Evolutionary conservation across 208 protist genomes (phyloP).

Genomic region (Crithidia sp.): DNA sequence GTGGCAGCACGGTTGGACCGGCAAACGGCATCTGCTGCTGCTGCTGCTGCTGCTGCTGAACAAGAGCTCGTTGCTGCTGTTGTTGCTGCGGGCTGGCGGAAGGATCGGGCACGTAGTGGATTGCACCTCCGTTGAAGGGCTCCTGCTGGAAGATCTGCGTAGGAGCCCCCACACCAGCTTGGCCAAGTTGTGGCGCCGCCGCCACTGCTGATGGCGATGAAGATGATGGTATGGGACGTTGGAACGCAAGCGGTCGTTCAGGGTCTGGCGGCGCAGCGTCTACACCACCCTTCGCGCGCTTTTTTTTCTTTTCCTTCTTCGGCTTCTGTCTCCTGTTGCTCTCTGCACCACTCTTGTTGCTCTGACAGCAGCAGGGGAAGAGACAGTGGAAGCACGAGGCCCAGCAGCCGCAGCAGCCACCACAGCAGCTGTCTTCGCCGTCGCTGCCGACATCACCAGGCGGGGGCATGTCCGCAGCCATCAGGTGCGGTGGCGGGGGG

Average conservation of each 20-base stretch:
- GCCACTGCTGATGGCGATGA: too few species aligned
- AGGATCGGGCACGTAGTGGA: slow-evolving; percentile 4
- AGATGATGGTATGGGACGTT: not conserved
- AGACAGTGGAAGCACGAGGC: slow-evolving; percentile 29
- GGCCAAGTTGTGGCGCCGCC: too few species aligned
- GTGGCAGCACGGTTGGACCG: not conserved
- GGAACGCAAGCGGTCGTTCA: slow-evolving; percentile 19
- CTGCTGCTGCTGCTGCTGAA: slow-evolving; percentile 6
- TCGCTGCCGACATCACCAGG: slow-evolving; percentile 31
- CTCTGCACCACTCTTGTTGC: too few species aligned
- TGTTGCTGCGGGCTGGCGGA: slow-evolving; percentile 3
- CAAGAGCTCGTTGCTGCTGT: not conserved
- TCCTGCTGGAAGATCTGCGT: slow-evolving; percentile 15
- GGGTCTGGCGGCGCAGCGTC: not conserved
- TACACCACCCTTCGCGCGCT: not conserved
- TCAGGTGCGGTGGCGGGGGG: slow-evolving; percentile 57
- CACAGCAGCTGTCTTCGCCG: slow-evolving; percentile 33
- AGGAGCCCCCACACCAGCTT: not conserved
- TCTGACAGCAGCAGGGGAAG: slow-evolving; percentile 42
- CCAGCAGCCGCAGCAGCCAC: slow-evolving; percentile 36
- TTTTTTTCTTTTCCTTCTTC: slow-evolving; percentile 16
- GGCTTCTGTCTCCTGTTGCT: not conserved
- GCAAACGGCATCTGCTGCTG: not conserved
- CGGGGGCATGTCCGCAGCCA: slow-evolving; percentile 60
- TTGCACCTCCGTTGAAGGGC: slow-evolving; percentile 2